Evolutionary conservation across 108 stramenopile genomes (phyloP), one percentile per base, ranked within the genome.

Genomic region (Cyclotella atomus): DNA sequence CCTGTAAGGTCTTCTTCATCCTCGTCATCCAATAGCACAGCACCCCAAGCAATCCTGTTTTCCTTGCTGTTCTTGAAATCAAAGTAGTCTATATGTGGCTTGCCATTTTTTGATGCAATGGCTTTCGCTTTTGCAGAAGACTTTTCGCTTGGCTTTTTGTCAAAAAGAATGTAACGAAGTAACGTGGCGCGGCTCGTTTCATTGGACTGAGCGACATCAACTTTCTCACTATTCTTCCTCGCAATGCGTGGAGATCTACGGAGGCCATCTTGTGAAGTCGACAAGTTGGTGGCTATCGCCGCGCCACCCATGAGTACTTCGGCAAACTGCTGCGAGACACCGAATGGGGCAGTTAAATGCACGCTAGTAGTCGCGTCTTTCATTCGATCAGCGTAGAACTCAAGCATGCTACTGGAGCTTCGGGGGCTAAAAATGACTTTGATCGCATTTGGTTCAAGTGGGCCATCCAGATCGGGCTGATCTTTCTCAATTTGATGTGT

Each of bases 301-400:
- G n/a, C n/a, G n/a, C n/a, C n/a, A n/a, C n/a, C n/a, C n/a, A n/a
- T 80, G 12, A 80, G 66, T 27, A 70, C 62, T 4, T 68, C 33
- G 19, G 67, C 79, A 49, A 80, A 43, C 17, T 66, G 53, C 46
- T 73, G 68, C 10, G 71, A 72, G 3, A 80, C 60, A 20, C 79
- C 71, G 38, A 80, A 80, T n/a, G 79, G 65, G 6, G 71, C 71
- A 9, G 79, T 80, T 35, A 69, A 65, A 38, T 73, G 72, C 27
- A 73, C 72, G 30, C 49, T 71, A 12, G 3, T 17, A 9, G 20
- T 38, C 46, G 79, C 79, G 16, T 54, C 68, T 44, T 60, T 38
- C 62, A 80, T 63, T 20, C 60, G 53, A 46, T 80, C 68, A 27
- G 79, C 79, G 35, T 80, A 80, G 60, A 64, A 80, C 47, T 73